phyloP scores from a whole-genome alignment of 164 flowering plant genomes.

The Euptelea pleiosperma region DNA sequence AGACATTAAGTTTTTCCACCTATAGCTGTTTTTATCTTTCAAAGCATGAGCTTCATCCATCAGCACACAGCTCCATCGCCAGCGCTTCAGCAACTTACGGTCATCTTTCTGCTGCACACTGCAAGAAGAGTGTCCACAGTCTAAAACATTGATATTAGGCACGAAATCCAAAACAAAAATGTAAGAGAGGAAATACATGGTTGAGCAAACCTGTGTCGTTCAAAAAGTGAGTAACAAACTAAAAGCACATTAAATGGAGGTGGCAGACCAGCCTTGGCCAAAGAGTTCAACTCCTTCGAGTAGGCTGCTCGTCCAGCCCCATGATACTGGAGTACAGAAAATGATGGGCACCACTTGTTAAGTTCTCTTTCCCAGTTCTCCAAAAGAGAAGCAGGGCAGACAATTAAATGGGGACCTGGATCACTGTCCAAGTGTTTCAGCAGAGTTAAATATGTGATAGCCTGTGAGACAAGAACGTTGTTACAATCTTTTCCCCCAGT shows the following conservation, averaged over 20 bases:
- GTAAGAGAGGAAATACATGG: background rate
- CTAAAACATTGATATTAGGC: background rate
- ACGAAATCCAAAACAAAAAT: background rate
- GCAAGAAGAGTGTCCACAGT: slow-evolving; percentile 9
- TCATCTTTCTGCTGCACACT: slow-evolving; percentile 96
- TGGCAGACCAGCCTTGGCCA: slow-evolving; percentile 66
- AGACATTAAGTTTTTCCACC: slow-evolving; percentile 92
- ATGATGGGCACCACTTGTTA: slow-evolving; percentile 90
- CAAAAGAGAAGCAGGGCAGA: slow-evolving; percentile 93
- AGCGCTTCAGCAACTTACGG: slow-evolving; percentile 78
- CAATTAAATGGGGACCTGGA: slow-evolving; percentile 92
- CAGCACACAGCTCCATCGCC: slow-evolving; percentile 92
- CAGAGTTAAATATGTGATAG: slow-evolving; percentile 76
- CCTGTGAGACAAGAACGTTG: slow-evolving; percentile 47
- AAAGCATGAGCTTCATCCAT: slow-evolving; percentile 99
- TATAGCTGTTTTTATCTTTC: slow-evolving; percentile 88
- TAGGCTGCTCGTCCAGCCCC: slow-evolving; percentile 75
- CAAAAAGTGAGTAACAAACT: slow-evolving; percentile 94
- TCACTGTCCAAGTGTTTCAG: slow-evolving; percentile 77
- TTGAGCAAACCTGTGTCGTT: slow-evolving; percentile 75
- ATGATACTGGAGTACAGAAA: slow-evolving; percentile 76
- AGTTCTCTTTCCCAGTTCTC: slow-evolving; percentile 99
- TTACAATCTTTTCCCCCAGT: slow-evolving; percentile 3
- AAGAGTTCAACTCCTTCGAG: slow-evolving; percentile 59
- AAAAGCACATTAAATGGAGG: slow-evolving; percentile 92